phyloP scores from a whole-genome alignment of 2,329 filamentous ascomycete genomes.

The Ophiosphaerella narmari region DNA sequence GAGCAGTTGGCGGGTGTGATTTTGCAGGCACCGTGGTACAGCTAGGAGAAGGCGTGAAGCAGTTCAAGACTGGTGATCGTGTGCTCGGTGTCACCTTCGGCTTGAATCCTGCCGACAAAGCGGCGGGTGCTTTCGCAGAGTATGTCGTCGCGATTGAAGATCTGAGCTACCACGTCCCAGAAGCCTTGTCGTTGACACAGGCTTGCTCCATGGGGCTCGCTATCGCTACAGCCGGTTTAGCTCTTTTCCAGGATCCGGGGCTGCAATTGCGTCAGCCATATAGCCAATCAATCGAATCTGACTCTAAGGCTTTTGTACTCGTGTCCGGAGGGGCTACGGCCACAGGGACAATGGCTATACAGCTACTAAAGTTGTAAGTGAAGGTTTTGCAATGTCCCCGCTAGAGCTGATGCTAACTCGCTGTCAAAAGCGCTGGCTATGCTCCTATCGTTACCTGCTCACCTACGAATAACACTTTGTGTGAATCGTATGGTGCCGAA shows the following conservation, averaged over 20 bases:
- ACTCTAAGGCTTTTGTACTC: constrained; percentile 31
- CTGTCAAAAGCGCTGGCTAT: too few relatives aligned
- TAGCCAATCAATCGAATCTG: neutral
- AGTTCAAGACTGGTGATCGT: neutral
- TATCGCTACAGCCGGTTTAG: neutral
- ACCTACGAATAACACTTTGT: neutral
- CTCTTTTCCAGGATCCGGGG: neutral
- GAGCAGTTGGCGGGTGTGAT: neutral
- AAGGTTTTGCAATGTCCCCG: neutral
- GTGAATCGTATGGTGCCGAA: neutral
- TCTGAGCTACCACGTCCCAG: neutral
- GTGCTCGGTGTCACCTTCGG: neutral
- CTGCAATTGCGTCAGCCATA: neutral
- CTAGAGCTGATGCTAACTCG: too few relatives aligned
- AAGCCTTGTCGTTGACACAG: neutral
- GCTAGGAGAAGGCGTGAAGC: neutral
- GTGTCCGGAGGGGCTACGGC: constrained; percentile 13
- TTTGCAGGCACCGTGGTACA: neutral
- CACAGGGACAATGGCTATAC: constrained; percentile 1
- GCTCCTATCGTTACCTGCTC: neutral
- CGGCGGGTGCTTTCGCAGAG: neutral
- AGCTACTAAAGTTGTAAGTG: constrained; percentile 17
- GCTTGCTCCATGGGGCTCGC: neutral
- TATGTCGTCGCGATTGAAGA: neutral
- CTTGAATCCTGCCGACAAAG: neutral